A percentile compares a stretch with the other conserved stretches of the same genome.
Evolutionary conservation across 2,329 filamentous ascomycete genomes (phyloP).

Genomic region (Coccinonectria pachysandricola): DNA sequence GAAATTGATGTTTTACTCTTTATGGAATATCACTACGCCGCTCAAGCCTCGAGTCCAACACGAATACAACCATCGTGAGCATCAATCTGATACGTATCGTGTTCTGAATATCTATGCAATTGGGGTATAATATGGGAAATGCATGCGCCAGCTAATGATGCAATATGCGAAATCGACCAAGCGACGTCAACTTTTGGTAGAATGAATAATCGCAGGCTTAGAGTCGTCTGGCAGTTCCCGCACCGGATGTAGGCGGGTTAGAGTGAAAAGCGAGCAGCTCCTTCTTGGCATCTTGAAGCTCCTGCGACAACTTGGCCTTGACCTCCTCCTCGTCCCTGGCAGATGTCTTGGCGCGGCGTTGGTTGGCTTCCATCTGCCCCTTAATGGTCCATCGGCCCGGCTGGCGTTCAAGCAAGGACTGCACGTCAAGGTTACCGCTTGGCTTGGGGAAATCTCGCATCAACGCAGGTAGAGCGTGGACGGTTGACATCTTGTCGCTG

Average conservation of each 20-base stretch:
- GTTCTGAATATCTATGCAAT: slow-evolving; percentile 14
- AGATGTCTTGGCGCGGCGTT: slow-evolving; percentile 16
- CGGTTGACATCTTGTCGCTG: slow-evolving; percentile 18
- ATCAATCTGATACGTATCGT: no score
- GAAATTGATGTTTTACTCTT: no score
- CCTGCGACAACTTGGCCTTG: slow-evolving; percentile 26
- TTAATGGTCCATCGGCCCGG: slow-evolving; percentile 33
- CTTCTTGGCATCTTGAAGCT: slow-evolving; percentile 37
- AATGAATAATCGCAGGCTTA: slow-evolving; percentile 2
- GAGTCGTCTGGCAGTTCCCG: slow-evolving; percentile 3
- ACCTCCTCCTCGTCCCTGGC: slow-evolving; percentile 15
- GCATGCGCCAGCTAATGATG: slow-evolving; percentile 9
- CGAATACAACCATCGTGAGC: no score
- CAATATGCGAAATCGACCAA: slow-evolving; percentile 1
- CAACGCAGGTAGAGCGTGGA: slow-evolving; percentile 25
- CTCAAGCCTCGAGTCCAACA: no score
- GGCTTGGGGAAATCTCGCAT: slow-evolving; percentile 32
- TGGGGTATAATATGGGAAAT: slow-evolving; percentile 13
- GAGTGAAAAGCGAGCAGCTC: slow-evolving; percentile 32
- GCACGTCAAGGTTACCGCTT: slow-evolving; percentile 27
- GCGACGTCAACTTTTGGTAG: neutral
- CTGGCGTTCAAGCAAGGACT: slow-evolving; percentile 32
- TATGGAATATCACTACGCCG: no score
- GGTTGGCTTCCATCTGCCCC: slow-evolving; percentile 25
- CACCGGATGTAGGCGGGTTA: slow-evolving; percentile 7